phyloP scores from a whole-genome alignment of 352 stramenopile genomes.

The Pythium insidiosum region DNA sequence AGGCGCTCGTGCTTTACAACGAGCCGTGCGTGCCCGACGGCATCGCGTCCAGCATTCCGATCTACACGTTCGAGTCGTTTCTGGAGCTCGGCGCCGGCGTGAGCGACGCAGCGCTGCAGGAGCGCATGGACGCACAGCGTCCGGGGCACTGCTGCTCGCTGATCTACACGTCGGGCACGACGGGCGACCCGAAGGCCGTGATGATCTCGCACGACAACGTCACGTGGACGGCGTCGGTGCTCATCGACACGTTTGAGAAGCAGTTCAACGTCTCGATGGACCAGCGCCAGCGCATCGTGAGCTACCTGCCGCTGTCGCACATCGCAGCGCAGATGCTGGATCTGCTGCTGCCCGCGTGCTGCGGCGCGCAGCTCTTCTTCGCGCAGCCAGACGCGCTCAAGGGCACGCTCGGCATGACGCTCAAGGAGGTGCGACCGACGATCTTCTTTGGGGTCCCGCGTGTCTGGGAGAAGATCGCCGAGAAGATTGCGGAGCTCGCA shows the following conservation, averaged over 20 bases:
- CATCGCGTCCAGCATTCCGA: conserved; percentile 48
- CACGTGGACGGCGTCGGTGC: conserved; percentile 67
- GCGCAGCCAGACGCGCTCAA: conserved; percentile 82
- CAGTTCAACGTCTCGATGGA: conserved; percentile 49
- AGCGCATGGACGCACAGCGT: conserved; percentile 70
- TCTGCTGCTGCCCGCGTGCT: conserved; percentile 65
- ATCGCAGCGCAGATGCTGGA: conserved; percentile 84
- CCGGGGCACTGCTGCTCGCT: conserved; percentile 85
- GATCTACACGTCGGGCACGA: conserved; percentile 95
- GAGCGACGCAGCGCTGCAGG: conserved; percentile 48
- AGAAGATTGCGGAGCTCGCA: conserved; percentile 83
- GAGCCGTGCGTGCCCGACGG: conserved; percentile 56
- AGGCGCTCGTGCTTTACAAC: conserved; percentile 92
- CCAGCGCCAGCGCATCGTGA: conserved; percentile 70
- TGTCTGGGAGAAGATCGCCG: conserved; percentile 91
- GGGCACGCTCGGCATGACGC: conserved; percentile 71
- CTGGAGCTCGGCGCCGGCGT: conserved; percentile 62
- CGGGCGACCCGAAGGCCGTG: conserved; percentile 91
- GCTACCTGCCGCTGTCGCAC: conserved; percentile 87
- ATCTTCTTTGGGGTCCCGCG: conserved; percentile 93
- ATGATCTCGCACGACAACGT: conserved; percentile 96
- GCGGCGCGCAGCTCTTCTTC: conserved; percentile 58
- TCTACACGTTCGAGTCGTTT: conserved; percentile 80
- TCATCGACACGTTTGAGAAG: conserved; percentile 51
- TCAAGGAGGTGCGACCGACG: conserved; percentile 85